Evolutionary conservation across 2,329 filamentous ascomycete genomes (phyloP).

Genomic region (Ceratocystis diversiconidia): DNA sequence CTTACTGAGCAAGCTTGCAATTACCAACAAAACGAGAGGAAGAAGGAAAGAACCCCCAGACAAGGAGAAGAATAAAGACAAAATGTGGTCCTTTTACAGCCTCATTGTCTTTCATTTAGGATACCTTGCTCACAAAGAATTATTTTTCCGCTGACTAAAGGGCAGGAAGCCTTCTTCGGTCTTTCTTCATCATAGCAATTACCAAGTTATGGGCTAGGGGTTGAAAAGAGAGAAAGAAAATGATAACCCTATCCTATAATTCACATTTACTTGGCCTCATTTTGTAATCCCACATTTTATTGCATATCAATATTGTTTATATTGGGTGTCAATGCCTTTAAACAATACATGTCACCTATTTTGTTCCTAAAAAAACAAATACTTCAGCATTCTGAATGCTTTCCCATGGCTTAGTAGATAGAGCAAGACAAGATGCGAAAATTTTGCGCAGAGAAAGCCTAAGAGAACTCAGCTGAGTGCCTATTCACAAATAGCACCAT

Average conservation of each 20-base stretch:
- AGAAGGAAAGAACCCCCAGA: conserved; percentile 1
- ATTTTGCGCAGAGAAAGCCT: neutral
- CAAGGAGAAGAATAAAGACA: neutral
- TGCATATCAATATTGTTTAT: neutral
- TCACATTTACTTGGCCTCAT: neutral
- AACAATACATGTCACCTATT: neutral
- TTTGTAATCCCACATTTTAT: neutral
- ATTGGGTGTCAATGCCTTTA: neutral
- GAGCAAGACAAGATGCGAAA: neutral
- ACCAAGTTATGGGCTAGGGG: too few species aligned
- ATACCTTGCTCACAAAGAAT: neutral
- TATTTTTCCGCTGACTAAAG: neutral
- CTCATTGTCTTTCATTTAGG: neutral
- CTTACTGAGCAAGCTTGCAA: neutral
- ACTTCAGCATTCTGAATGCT: neutral
- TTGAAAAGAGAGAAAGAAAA: too few species aligned
- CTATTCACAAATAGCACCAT: neutral
- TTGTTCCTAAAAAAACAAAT: neutral
- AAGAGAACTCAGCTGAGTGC: neutral
- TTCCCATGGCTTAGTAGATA: neutral
- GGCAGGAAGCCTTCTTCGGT: too few species aligned
- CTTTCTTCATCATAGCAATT: too few species aligned
- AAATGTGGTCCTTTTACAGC: neutral
- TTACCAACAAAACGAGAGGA: neutral
- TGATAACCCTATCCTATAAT: too few species aligned